Evolutionary conservation across 2,329 filamentous ascomycete species (phyloP).

Genomic region (Hirsutella thompsonii): DNA sequence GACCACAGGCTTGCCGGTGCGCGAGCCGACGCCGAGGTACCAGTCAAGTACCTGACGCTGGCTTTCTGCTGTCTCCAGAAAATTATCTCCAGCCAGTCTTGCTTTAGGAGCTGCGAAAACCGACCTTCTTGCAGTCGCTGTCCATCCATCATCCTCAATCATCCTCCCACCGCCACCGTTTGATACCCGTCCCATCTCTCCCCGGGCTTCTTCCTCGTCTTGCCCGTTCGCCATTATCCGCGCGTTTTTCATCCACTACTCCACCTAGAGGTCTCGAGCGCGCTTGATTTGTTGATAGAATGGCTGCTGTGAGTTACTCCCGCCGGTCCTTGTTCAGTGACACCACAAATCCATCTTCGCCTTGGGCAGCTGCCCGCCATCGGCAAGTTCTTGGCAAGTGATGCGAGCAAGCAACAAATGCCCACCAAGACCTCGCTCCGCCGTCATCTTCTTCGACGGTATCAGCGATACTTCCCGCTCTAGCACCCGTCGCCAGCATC

Average conservation of each 20-base stretch:
- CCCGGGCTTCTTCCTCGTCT: conserved; percentile 8
- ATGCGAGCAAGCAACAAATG: too few species aligned
- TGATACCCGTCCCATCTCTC: conserved; percentile 17
- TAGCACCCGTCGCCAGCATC: too few species aligned
- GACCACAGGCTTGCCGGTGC: neutral
- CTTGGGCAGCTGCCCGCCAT: conserved; percentile 4
- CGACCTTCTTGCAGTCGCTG: conserved; percentile 16
- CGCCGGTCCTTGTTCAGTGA: conserved; percentile 2
- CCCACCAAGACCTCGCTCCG: too few species aligned
- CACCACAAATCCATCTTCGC: neutral
- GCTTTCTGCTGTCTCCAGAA: conserved; percentile 12
- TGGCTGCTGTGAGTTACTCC: conserved; percentile 27
- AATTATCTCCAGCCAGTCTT: conserved; percentile 20
- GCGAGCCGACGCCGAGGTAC: neutral
- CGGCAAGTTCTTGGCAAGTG: neutral
- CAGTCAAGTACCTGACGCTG: neutral
- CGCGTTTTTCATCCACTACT: conserved; percentile 2
- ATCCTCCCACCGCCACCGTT: conserved; percentile 15
- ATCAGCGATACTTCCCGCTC: too few species aligned
- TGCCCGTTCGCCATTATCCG: neutral
- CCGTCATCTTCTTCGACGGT: too few species aligned
- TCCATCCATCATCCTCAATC: conserved; percentile 8
- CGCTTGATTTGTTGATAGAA: conserved; percentile 21
- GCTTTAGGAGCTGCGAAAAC: conserved; percentile 19
- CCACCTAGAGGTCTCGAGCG: conserved; percentile 5